phyloP scores from a whole-genome alignment of 129 eudicot species.

The Artemisia annua region DNA sequence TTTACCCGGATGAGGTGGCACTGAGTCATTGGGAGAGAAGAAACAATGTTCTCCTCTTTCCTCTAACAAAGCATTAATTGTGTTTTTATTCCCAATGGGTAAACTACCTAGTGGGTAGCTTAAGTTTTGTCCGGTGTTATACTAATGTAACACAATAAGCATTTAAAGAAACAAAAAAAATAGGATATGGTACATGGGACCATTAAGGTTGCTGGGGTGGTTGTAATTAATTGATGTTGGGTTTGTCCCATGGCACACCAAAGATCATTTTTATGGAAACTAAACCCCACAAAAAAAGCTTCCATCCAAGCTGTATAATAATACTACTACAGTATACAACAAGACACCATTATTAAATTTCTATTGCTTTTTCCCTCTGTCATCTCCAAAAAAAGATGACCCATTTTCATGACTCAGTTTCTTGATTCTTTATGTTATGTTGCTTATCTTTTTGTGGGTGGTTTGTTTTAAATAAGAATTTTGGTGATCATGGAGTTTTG shows the following conservation, averaged over 20 bases:
- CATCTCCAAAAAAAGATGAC: conserved; percentile 16
- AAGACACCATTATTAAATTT: conserved; percentile 39
- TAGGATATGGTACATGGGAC: conserved; percentile 18
- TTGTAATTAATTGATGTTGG: conserved; percentile 40
- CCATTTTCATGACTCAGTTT: conserved; percentile 23
- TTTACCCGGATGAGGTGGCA: too few species aligned
- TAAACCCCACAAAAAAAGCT: conserved; percentile 34
- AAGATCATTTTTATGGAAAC: conserved; percentile 29
- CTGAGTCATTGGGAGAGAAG: too few species aligned
- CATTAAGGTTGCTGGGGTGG: conserved; percentile 41
- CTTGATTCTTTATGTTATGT: conserved; percentile 30
- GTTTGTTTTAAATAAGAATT: conserved; percentile 21
- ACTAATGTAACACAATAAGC: too few species aligned
- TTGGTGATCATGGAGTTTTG: conserved; percentile 28
- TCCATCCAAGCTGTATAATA: conserved; percentile 23
- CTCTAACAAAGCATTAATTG: too few species aligned
- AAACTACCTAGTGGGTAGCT: too few species aligned
- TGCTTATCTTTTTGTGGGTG: conserved; percentile 29
- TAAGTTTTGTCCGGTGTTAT: too few species aligned
- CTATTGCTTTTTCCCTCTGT: conserved; percentile 6
- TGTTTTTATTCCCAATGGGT: too few species aligned
- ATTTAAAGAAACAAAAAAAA: too few species aligned
- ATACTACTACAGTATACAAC: background rate
- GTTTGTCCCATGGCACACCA: conserved; percentile 36
- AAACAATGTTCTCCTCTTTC: too few species aligned